Evolutionary conservation across 1,284 basidiomycete species (phyloP), one percentile per base, ranked within the genome.

Genomic region (Tylopilus sp.): DNA sequence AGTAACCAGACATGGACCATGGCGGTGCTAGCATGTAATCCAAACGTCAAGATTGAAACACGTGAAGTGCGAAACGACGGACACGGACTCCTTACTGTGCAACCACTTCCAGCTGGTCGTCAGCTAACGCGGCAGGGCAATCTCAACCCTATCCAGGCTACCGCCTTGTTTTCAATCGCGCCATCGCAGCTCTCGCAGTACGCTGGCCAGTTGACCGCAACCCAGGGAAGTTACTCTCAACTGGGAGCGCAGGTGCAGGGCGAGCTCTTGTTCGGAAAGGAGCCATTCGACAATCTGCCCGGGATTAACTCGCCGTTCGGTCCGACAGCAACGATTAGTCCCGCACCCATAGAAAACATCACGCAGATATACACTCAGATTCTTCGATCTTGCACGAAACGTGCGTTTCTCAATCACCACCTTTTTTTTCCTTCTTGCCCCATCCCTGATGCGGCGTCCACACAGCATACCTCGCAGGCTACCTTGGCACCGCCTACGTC

Each of bases 21-120:
- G 29, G 61, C 59, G 3, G 38, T 65, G 31, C 29, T 64, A 34
- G 37, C 39, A 0, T 64, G 65, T 35, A 13, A 39, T 7, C 62
- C 63, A 19, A 65, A 65, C 28, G 33, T 52, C n/a, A 48, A 35
- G 3, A 54, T 67, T 15, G 53, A 64, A 48, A 65, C 63, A 1
- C 59, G 63, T 15, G 61, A 66, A 36, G 57, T 64, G 18, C 55
- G 65, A 25, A 64, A 41, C 25, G 40, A 55, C 10, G 59, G 61
- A 8, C 41, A 48, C 8, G 59, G 61, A 1, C 2, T 46, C 3
- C 8, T 67, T 2, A 41, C 5, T 6, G 62, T 66, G 9, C 64
- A 64, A n/a, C 53, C 56, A 2, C 56, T 21, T 13, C 48, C 42
- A 0, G 13, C 37, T 12, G 53, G 58, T 1, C 16, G 15, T 37